Base-by-base conservation (phyloP, 116 monocot species). In the Phalaenopsis hybrid region DNA sequence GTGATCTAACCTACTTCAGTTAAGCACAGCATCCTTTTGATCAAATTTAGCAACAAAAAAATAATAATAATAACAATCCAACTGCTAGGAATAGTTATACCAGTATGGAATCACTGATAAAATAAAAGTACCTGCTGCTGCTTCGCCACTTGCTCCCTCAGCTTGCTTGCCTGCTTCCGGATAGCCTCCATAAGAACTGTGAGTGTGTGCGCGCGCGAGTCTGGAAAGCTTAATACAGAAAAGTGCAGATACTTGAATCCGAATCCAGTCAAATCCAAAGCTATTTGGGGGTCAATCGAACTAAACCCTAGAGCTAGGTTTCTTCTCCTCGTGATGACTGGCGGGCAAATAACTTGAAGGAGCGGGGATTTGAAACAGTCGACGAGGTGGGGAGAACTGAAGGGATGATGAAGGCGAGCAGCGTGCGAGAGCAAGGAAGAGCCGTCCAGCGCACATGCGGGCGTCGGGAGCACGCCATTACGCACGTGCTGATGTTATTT, bases 161-260 rank as follows among this genome's bases (percentile, higher is more conserved):
- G 83, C 84, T 83, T 93, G 84, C 85, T 90, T 10, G 92, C 92
- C 48, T 93, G 92, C 88, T 85, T 93, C 74, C 85, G 68, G 13
- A 93, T 84, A 34, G 87, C 58, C 48, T 93, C 92, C 92, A 93
- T 93, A 44, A 16, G 8, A 37, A 5, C 13, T 72, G 15, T 37
- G 34, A 37, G 10, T 37, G 4, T 72, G 10, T 3, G 28, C 28
- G 34, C 11, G 13, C 34, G 51, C 15, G 37, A 1, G 37, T 37
- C 37, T 37, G 12, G 34, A 73, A 73, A 15, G 28, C 73, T 31
- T 41, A 17, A 41, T 16, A 21, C 20, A 20, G 8, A 75, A 46
- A 44, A 5, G 21, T 46, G 17, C 44, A 75, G n/a, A 18, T 18
- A 45, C 44, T 8, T 6, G 44, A 75, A 75, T 44, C 17, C 75